Conservation (phyloP, 2,329 filamentous ascomycete genomes). For the Penicillium verrucosum region DNA sequence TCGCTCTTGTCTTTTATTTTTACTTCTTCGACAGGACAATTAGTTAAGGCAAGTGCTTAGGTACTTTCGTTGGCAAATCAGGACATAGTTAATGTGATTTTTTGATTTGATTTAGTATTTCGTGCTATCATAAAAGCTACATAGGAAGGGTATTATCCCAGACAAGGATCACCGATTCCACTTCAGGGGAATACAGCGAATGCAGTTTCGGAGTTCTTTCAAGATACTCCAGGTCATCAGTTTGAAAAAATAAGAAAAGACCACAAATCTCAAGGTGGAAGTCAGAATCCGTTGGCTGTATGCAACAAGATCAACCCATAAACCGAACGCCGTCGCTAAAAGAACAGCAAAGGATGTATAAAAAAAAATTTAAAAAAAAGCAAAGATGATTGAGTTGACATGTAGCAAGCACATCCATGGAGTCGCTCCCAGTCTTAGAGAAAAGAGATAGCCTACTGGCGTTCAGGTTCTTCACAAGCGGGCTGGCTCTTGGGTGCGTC, state of each 20-base stretch:
- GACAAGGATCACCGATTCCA: too few species aligned
- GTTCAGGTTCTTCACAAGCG: constrained; percentile 10
- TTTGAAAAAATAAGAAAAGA: constrained; percentile 6
- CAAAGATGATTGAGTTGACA: background rate
- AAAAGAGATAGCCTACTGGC: constrained; percentile 14
- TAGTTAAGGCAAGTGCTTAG: background rate
- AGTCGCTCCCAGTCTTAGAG: background rate
- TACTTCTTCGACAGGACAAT: background rate
- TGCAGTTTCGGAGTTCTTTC: background rate
- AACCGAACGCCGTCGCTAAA: constrained; percentile 27
- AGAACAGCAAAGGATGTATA: constrained; percentile 8
- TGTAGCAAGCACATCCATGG: background rate
- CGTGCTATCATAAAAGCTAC: too few species aligned
- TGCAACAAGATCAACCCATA: constrained; percentile 5
- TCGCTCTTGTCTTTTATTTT: background rate
- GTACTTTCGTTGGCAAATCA: too few species aligned
- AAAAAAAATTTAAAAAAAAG: constrained; percentile 1
- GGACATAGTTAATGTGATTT: too few species aligned
- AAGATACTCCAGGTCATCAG: constrained; percentile 14
- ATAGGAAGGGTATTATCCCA: too few species aligned
- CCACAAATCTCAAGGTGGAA: constrained; percentile 5
- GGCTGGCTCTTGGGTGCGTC: constrained; percentile 26
- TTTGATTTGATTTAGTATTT: too few species aligned
- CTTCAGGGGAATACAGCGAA: too few species aligned
- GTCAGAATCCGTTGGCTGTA: background rate